These are phyloP conservation scores for Linnemannia elongata DNA, from an alignment of 192 early-diverging fungal species.

Conservation along the genomic window DNA sequence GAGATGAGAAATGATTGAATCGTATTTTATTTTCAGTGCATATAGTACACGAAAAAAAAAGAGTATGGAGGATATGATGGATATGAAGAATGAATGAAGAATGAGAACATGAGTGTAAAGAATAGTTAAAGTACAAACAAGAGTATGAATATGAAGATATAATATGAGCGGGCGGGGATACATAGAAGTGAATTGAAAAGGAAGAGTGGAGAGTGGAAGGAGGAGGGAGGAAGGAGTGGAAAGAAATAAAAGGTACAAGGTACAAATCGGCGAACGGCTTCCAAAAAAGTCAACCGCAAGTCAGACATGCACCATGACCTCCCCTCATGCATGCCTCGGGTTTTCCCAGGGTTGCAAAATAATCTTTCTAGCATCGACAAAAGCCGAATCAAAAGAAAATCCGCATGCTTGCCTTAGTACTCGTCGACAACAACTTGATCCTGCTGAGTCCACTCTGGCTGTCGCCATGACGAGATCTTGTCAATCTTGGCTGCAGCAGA, in stretches of 20 bases:
- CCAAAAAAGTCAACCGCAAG: too few species aligned
- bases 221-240: too few species aligned
- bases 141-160: background rate
- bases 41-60: background rate
- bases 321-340: too few species aligned
- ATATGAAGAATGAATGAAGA: background rate
- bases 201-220: too few species aligned
- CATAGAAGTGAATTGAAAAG: too few species aligned
- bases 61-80: background rate
- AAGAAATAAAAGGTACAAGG: too few species aligned
- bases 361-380: too few species aligned
- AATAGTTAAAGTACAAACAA: background rate
- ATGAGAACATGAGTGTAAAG: background rate
- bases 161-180: background rate
- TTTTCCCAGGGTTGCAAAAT: too few species aligned
- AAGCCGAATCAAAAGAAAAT: too few species aligned
- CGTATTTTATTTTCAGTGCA: background rate
- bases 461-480: slow-evolving; percentile 20
- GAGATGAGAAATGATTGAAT: background rate
- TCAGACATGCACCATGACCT: too few species aligned
- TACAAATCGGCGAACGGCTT: too few species aligned
- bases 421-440: background rate
- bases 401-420: background rate
- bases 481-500: slow-evolving; percentile 30
- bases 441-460: slow-evolving; percentile 37